phyloP scores from a whole-genome alignment of 768 basidiomycete species.

The Lyophyllum atratum region DNA sequence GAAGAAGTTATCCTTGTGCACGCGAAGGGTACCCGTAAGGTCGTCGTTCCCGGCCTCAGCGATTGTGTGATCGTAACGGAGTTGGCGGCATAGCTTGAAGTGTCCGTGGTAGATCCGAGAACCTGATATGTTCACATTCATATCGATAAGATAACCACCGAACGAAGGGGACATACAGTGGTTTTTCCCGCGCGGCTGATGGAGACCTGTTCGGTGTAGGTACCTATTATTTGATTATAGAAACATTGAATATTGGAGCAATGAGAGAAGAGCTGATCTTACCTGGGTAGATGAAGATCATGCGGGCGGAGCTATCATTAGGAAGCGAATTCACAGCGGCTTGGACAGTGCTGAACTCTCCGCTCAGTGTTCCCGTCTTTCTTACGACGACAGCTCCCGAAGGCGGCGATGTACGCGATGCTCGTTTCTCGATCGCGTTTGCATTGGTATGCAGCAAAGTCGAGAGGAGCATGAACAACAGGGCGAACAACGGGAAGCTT shows the following conservation, averaged over 20 bases:
- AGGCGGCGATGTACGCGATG: slow-evolving; percentile 39
- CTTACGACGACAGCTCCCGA: slow-evolving; percentile 41
- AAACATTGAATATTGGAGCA: not conserved
- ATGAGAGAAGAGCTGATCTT: not conserved
- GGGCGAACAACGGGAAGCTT: not conserved
- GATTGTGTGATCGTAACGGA: slow-evolving; percentile 29
- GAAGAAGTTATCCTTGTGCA: slow-evolving; percentile 31
- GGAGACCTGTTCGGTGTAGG: slow-evolving; percentile 42
- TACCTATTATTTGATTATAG: slow-evolving; percentile 21
- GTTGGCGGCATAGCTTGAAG: slow-evolving; percentile 27
- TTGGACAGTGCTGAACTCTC: slow-evolving; percentile 39
- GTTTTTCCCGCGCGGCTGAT: slow-evolving; percentile 43
- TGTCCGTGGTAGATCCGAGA: slow-evolving; percentile 32
- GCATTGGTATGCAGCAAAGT: not conserved
- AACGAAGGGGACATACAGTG: slow-evolving; percentile 24
- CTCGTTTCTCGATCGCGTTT: slow-evolving; percentile 6
- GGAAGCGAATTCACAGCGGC: slow-evolving; percentile 41
- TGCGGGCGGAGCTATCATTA: slow-evolving; percentile 33
- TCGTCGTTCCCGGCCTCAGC: slow-evolving; percentile 30
- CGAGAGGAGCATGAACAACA: not conserved
- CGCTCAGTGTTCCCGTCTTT: slow-evolving; percentile 33
- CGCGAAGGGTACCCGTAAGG: slow-evolving; percentile 28
- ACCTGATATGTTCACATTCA: slow-evolving; percentile 17
- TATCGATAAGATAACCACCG: not conserved
- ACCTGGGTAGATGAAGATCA: slow-evolving; percentile 49